Conservation (phyloP, 202 grass and related monocot species). For the Elaeis oleifera region DNA sequence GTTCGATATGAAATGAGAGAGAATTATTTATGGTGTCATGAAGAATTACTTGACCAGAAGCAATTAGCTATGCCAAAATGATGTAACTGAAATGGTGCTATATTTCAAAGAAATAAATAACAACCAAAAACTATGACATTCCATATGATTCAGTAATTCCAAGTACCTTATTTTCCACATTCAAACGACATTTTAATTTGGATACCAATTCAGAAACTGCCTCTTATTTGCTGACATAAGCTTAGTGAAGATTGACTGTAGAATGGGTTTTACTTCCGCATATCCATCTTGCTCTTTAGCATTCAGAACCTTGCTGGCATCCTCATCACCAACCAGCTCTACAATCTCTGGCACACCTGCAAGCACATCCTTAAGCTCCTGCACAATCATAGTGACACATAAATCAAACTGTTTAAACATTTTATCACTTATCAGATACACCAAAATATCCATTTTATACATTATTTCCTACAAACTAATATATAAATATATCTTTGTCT, state of each 20-base stretch:
- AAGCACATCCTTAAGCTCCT: slow-evolving; percentile 87
- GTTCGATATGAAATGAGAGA: too few relatives aligned
- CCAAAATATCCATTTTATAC: too few relatives aligned
- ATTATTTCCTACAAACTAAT: too few relatives aligned
- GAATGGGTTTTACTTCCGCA: slow-evolving; percentile 35
- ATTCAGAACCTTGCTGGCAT: slow-evolving; percentile 39
- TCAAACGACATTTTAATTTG: slow-evolving; percentile 57
- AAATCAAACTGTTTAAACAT: background rate
- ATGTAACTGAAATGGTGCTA: too few relatives aligned
- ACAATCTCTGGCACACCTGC: slow-evolving; percentile 66
- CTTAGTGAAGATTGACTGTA: slow-evolving; percentile 74
- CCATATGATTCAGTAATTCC: too few relatives aligned
- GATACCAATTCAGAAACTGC: slow-evolving; percentile 47
- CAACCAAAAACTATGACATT: too few relatives aligned
- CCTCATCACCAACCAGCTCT: slow-evolving; percentile 52
- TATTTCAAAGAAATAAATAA: too few relatives aligned
- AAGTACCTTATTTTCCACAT: slow-evolving; percentile 61
- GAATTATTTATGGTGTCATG: too few relatives aligned
- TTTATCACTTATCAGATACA: background rate
- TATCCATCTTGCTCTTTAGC: slow-evolving; percentile 37
- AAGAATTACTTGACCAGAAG: too few relatives aligned
- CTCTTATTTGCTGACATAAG: slow-evolving; percentile 59
- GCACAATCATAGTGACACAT: background rate
- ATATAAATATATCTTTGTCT: too few relatives aligned
- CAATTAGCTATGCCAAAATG: too few relatives aligned